Conservation (phyloP, 2,329 filamentous ascomycete species). For the Fusarium albosuccineum region DNA sequence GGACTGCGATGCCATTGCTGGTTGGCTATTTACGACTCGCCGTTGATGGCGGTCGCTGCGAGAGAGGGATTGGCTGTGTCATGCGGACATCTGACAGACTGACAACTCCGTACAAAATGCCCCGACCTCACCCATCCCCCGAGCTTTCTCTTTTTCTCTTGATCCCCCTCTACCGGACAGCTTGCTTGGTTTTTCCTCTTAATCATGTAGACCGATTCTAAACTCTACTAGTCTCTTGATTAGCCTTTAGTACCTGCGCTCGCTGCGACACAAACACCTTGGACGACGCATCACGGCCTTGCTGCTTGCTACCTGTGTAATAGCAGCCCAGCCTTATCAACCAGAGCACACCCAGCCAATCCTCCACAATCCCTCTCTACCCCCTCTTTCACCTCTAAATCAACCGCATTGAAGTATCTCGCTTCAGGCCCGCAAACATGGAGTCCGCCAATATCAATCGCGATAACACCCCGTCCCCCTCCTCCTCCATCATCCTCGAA, state of each 20-base stretch:
- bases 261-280: background rate
- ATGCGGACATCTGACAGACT: too few species aligned
- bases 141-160: too few species aligned
- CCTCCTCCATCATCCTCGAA: slow-evolving; percentile 27
- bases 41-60: too few species aligned
- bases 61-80: too few species aligned
- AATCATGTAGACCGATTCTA: background rate
- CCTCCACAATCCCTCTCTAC: background rate
- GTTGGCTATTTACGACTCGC: too few species aligned
- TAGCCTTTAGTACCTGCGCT: background rate
- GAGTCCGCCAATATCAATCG: slow-evolving; percentile 9
- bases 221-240: background rate
- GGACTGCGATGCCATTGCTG: too few species aligned
- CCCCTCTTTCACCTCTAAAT: background rate
- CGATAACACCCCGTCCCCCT: slow-evolving; percentile 18
- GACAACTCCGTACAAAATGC: too few species aligned
- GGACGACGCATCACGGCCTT: background rate
- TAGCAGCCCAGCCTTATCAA: background rate
- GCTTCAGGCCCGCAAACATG: background rate
- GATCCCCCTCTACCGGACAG: too few species aligned
- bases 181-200: too few species aligned
- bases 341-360: background rate
- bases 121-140: too few species aligned
- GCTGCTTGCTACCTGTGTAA: too few species aligned
- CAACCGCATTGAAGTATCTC: background rate